A percentile compares a stretch with the other conserved stretches of the same genome.
Conservation (phyloP, 495 filamentous ascomycete genomes). For the Aspergillus panamensis region DNA sequence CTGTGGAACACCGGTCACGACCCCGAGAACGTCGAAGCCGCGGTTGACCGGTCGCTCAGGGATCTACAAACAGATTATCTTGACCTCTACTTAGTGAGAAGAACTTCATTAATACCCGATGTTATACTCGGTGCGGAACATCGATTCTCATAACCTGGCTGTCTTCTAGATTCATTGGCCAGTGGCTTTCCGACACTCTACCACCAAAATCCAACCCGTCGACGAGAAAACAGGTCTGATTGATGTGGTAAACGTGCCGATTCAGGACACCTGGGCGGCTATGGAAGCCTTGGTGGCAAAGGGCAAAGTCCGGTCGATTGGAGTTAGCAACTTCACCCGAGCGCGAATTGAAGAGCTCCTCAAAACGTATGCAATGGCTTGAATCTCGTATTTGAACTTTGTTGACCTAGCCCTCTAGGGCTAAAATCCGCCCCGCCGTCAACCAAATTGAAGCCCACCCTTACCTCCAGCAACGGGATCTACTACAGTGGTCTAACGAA, state of each 20-base stretch:
- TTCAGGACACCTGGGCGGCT: conserved; percentile 61
- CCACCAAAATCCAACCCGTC: conserved; percentile 37
- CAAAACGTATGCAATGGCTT: conserved; percentile 32
- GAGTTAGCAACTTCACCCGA: conserved; percentile 69
- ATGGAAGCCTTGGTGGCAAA: conserved; percentile 64
- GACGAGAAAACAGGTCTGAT: conserved; percentile 27
- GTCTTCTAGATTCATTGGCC: conserved; percentile 20
- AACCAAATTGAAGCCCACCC: conserved; percentile 83
- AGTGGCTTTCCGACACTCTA: conserved; percentile 56
- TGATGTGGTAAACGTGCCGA: conserved; percentile 30
- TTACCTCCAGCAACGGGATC: conserved; percentile 63
- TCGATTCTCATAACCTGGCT: neutral
- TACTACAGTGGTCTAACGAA: conserved; percentile 39
- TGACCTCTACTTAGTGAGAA: conserved; percentile 57
- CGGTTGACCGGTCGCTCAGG: conserved; percentile 61
- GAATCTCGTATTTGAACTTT: neutral
- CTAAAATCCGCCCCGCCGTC: conserved; percentile 56
- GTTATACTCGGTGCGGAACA: too few species aligned
- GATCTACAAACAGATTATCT: conserved; percentile 73
- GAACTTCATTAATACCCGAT: neutral
- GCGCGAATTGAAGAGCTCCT: conserved; percentile 60
- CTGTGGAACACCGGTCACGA: conserved; percentile 50
- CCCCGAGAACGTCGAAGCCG: conserved; percentile 49
- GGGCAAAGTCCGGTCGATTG: conserved; percentile 68
- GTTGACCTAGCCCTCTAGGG: conserved; percentile 17